Evolutionary conservation across 2,329 filamentous ascomycete species (phyloP), one percentile per base, ranked within the genome.

Genomic region (Bisporella sp.): DNA sequence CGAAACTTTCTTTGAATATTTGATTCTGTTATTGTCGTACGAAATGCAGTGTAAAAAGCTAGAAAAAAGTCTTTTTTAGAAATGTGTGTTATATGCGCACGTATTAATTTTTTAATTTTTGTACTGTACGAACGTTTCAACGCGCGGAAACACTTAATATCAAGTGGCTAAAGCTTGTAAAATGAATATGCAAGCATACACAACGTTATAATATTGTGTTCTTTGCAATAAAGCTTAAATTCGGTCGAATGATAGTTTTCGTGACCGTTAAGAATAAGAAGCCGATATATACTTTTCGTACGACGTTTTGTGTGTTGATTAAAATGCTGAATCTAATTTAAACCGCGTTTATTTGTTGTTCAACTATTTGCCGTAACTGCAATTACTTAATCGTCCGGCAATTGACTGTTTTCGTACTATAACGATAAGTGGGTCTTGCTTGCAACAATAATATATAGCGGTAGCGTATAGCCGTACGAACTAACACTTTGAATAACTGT

Each of bases 251-350:
- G 12, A 32, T 49, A 39, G 21, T 40, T 49, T 33, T 32, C 31
- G 32, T 49, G 31, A 3, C 47, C 30, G 46, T 49, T 40, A n/a
- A 49, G 41, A 21, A 49, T 46, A 9, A 49, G 2, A 5, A 49
- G 41, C 11, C 47, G 32, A 47, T 50, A 47, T 11, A 35, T 4
- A 31, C 48, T 41, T 9, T 5, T 35, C 5, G n/a, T 50, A 6
- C 32, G 2, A 8, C 5, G 7, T 12, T 37, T 33, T 3, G 48
- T 47, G 39, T 46, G 6, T 3, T 46, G 41, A 46, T 47, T 11
- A 46, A 49, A 43, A 30, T 39, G n/a, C 35, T 50, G n/a, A 7
- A 50, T 21, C 48, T 33, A 50, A 13, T 48, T 31, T 28, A 47
- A 13, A 41, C 8, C 28, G 1, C 45, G 13, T 31, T 51, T 33